These are phyloP conservation scores for Boletus nobilissimus DNA, from an alignment of 1,284 basidiomycete species.

Conservation along the genomic window DNA sequence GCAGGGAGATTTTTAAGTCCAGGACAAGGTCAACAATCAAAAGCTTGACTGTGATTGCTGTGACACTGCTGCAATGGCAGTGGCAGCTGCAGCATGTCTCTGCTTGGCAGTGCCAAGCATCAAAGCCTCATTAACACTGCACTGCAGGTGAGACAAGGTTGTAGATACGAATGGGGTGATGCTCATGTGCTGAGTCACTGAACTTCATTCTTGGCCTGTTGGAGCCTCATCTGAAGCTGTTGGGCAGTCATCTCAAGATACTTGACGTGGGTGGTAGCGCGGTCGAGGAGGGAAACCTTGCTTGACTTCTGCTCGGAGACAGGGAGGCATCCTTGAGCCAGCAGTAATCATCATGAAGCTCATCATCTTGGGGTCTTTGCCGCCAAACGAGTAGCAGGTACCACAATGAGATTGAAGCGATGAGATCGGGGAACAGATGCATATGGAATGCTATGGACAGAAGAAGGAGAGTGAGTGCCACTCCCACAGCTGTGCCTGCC, in stretches of 20 bases:
- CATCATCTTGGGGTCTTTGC: conserved; percentile 58
- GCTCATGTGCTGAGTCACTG: background rate
- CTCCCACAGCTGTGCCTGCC: no score
- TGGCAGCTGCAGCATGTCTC: conserved; percentile 68
- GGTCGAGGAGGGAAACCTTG: conserved; percentile 33
- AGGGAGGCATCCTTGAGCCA: background rate
- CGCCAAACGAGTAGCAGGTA: conserved; percentile 56
- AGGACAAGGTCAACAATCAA: conserved; percentile 53
- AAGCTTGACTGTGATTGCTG: conserved; percentile 54
- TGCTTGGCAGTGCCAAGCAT: conserved; percentile 66
- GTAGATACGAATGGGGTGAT: background rate
- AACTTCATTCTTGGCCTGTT: background rate
- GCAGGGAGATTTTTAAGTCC: conserved; percentile 32
- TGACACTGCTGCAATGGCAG: conserved; percentile 59
- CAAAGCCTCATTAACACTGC: conserved; percentile 75
- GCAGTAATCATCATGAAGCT: background rate
- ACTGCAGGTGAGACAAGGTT: background rate
- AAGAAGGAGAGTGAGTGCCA: no score
- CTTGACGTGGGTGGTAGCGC: background rate
- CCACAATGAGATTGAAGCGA: conserved; percentile 78
- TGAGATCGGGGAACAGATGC: conserved; percentile 74
- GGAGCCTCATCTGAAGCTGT: background rate
- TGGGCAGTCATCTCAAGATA: background rate
- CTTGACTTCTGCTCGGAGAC: conserved; percentile 66
- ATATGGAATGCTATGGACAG: conserved; percentile 57